A percentile compares a stretch with the other conserved stretches of the same genome.
Conservation (phyloP, 805 yeast genomes). For the Schwanniomyces yamadae region DNA sequence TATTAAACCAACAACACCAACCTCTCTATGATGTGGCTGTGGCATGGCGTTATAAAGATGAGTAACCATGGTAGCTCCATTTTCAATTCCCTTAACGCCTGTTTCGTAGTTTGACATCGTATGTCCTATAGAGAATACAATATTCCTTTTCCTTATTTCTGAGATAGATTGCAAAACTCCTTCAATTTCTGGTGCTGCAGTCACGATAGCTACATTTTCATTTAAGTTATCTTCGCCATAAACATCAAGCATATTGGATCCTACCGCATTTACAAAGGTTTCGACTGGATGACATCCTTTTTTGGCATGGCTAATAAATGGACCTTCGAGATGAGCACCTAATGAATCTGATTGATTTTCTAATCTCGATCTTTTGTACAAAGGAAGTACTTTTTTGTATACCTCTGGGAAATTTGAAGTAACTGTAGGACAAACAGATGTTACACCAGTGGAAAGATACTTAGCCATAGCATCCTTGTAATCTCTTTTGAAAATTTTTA, state of each 20-base stretch:
- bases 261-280: constrained; percentile 40
- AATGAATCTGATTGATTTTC: constrained; percentile 40
- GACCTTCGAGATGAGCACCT: constrained; percentile 64
- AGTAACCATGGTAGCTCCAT: constrained; percentile 61
- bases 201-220: constrained; percentile 41
- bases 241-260: constrained; percentile 30
- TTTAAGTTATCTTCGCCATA: constrained; percentile 38
- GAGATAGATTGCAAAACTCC: constrained; percentile 47
- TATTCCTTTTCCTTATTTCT: constrained; percentile 26
- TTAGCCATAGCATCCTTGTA: constrained; percentile 46
- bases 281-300: constrained; percentile 53
- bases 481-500: constrained; percentile 29
- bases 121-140: constrained; percentile 49
- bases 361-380: constrained; percentile 34
- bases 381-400: constrained; percentile 47
- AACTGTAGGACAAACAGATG: constrained; percentile 56
- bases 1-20: constrained; percentile 53
- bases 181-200: constrained; percentile 53
- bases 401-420: constrained; percentile 51
- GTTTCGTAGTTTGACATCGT: constrained; percentile 41
- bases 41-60: constrained; percentile 66
- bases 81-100: constrained; percentile 42
- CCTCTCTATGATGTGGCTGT: constrained; percentile 57
- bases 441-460: constrained; percentile 51
- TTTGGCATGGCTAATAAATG: constrained; percentile 48